A percentile compares a stretch with the other conserved stretches of the same genome.
Evolutionary conservation across 2,329 filamentous ascomycete genomes (phyloP).

Genomic region (Pseudogymnoascus sp.): DNA sequence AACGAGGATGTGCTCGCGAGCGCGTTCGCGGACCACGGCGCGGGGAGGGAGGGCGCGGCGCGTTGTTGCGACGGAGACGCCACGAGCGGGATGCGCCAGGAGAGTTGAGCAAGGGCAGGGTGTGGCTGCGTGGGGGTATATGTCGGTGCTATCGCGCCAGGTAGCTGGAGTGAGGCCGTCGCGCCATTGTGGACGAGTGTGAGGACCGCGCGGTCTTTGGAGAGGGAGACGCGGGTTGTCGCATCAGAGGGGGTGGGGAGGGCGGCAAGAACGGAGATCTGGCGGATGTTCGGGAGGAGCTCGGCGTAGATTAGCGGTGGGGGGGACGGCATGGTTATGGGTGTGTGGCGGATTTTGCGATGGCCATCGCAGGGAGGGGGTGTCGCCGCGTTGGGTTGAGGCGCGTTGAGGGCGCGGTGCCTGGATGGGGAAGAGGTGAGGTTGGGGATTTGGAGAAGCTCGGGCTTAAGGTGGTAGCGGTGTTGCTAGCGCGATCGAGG

Average conservation of each 20-base stretch:
- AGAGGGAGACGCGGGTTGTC: constrained; percentile 31
- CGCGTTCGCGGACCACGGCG: constrained; percentile 47
- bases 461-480: not conserved
- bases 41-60: constrained; percentile 11
- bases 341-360: not conserved
- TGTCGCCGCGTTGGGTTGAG: not conserved
- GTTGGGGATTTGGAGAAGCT: constrained; percentile 4
- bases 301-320: constrained; percentile 51
- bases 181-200: constrained; percentile 43
- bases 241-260: constrained; percentile 34
- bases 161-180: constrained; percentile 30
- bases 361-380: not conserved
- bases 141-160: constrained; percentile 27
- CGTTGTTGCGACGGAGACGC: constrained; percentile 15
- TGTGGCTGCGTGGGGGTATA: constrained; percentile 15
- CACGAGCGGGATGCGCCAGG: constrained; percentile 47
- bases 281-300: constrained; percentile 56
- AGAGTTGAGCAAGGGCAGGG: constrained; percentile 31
- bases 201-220: constrained; percentile 39
- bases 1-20: constrained; percentile 31
- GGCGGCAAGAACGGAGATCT: constrained; percentile 51
- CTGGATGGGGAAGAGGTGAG: not conserved
- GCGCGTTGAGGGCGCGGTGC: not conserved
- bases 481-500: not conserved
- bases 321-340: not conserved